Conservation (phyloP, 106 monocot genomes). For the Dendrobium catenatum region DNA sequence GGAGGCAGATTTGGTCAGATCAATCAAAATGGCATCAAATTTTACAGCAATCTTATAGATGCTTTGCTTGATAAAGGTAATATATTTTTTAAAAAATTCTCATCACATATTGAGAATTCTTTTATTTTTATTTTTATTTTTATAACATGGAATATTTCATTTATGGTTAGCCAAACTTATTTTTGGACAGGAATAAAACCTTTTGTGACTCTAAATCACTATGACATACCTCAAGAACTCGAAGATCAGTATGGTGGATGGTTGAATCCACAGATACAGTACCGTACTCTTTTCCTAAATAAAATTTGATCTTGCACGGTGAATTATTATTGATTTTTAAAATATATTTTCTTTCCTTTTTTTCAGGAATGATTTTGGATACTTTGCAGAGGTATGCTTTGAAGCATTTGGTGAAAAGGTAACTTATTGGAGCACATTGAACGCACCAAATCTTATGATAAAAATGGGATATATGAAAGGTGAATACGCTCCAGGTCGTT, state of each 20-base stretch:
- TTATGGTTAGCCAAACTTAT: background rate
- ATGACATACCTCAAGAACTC: constrained; percentile 46
- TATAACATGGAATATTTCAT: background rate
- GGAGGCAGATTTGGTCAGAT: constrained; percentile 45
- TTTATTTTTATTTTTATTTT: no score
- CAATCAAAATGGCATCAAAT: constrained; percentile 35
- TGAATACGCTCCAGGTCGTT: constrained; percentile 37
- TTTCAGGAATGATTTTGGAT: constrained; percentile 39
- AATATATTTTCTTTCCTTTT: background rate
- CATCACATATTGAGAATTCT: background rate
- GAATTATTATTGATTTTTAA: background rate
- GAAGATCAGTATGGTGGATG: constrained; percentile 49
- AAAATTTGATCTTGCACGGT: background rate
- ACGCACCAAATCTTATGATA: constrained; percentile 34
- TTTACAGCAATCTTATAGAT: constrained; percentile 50
- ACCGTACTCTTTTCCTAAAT: background rate
- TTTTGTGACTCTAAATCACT: constrained; percentile 46
- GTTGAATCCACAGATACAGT: constrained; percentile 39
- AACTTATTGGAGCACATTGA: constrained; percentile 49
- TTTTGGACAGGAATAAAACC: constrained; percentile 42
- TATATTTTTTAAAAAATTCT: background rate
- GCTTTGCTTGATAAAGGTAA: constrained; percentile 36
- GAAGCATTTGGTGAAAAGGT: constrained; percentile 45
- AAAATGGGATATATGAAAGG: constrained; percentile 36
- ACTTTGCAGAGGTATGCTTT: constrained; percentile 51